A percentile compares a stretch with the other conserved stretches of the same genome.
These are phyloP conservation scores for Anisogramma anomala DNA, from an alignment of 2,329 filamentous ascomycete species.

Conservation along the genomic window DNA sequence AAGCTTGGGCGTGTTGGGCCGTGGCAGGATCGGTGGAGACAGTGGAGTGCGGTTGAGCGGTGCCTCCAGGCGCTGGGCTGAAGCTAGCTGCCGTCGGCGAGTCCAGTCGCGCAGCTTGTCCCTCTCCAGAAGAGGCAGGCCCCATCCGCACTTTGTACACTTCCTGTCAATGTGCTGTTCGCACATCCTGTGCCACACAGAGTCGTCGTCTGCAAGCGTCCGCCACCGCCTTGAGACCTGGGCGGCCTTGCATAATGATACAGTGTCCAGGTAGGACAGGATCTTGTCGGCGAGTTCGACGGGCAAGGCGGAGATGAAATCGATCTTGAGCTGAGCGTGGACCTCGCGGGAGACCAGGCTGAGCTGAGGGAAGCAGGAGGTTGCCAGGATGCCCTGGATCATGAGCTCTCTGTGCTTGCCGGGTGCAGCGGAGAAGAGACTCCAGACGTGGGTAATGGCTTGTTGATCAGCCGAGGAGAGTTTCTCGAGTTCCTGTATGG, in stretches of 20 bases:
- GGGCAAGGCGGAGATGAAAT: slow-evolving; percentile 82
- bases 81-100: slow-evolving; percentile 61
- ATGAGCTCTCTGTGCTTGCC: slow-evolving; percentile 90
- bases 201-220: slow-evolving; percentile 85
- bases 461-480: slow-evolving; percentile 80
- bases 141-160: slow-evolving; percentile 93
- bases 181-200: slow-evolving; percentile 97
- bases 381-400: slow-evolving; percentile 88
- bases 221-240: slow-evolving; percentile 88
- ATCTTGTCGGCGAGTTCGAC: slow-evolving; percentile 89
- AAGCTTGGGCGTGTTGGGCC: slow-evolving; percentile 17
- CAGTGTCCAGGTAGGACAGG: slow-evolving; percentile 82
- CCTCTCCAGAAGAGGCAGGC: slow-evolving; percentile 76
- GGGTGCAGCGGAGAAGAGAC: slow-evolving; percentile 88
- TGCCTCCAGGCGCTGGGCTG: slow-evolving; percentile 21
- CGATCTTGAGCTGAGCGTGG: slow-evolving; percentile 91
- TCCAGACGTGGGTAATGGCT: slow-evolving; percentile 95
- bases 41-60: slow-evolving; percentile 14
- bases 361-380: slow-evolving; percentile 95
- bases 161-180: slow-evolving; percentile 92
- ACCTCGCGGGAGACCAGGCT: slow-evolving; percentile 86
- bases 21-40: slow-evolving; percentile 21
- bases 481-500: slow-evolving; percentile 60
- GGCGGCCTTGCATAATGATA: slow-evolving; percentile 87
- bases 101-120: slow-evolving; percentile 81